Evolutionary conservation across 2,329 filamentous ascomycete genomes (phyloP).

Genomic region (Chrysoporthe austroafricana): DNA sequence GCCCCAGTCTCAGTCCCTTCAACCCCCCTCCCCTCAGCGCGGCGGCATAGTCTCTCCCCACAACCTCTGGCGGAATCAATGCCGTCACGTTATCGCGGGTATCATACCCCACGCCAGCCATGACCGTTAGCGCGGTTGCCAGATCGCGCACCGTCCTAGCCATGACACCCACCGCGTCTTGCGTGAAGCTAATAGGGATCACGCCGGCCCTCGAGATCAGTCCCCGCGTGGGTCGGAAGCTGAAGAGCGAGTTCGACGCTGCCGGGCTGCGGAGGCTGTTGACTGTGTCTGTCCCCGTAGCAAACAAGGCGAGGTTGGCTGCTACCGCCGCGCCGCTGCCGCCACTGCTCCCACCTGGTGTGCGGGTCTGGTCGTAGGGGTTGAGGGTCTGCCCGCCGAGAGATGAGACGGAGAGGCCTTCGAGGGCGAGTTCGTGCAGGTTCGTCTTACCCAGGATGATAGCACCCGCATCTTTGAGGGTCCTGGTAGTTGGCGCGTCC

Average conservation of each 20-base stretch:
- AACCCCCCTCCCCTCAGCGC: conserved; percentile 38
- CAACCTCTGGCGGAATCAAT: conserved; percentile 45
- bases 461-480: conserved; percentile 54
- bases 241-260: conserved; percentile 63
- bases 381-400: conserved; percentile 68
- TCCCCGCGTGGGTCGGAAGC: conserved; percentile 60
- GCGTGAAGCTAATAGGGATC: conserved; percentile 59
- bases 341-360: conserved; percentile 66
- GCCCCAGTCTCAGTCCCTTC: conserved; percentile 38
- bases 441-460: conserved; percentile 65
- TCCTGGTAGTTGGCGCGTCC: conserved; percentile 55
- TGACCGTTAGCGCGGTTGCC: conserved; percentile 53
- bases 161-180: conserved; percentile 61
- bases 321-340: conserved; percentile 65
- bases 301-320: conserved; percentile 58
- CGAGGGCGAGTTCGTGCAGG: conserved; percentile 66
- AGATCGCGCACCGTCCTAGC: conserved; percentile 54
- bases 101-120: conserved; percentile 57
- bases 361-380: conserved; percentile 67
- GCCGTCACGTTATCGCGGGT: conserved; percentile 55
- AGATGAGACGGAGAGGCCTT: conserved; percentile 65
- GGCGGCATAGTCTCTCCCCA: conserved; percentile 51
- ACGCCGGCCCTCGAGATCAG: conserved; percentile 55
- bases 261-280: conserved; percentile 66
- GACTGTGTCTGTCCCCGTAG: conserved; percentile 63